phyloP scores from a whole-genome alignment of 2,329 filamentous ascomycete genomes.

The Arthrinium puccinioides region DNA sequence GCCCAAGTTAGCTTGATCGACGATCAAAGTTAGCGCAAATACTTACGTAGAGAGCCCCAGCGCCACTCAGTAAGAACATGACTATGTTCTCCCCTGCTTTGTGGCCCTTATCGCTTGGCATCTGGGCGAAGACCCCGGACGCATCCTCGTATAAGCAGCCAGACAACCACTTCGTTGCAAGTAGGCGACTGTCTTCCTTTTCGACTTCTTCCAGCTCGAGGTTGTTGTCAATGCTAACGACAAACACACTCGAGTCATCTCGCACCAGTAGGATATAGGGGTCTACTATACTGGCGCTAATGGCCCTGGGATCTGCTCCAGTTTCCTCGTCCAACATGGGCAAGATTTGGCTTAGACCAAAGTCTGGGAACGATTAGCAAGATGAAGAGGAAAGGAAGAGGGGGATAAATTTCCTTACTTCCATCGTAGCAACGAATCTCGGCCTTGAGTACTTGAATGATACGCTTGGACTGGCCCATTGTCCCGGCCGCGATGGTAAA shows the following conservation, averaged over 20 bases:
- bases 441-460: conserved; percentile 80
- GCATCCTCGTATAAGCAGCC: conserved; percentile 76
- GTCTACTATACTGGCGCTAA: conserved; percentile 78
- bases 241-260: conserved; percentile 73
- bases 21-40: neutral
- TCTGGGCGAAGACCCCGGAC: conserved; percentile 44
- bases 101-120: conserved; percentile 28
- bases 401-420: conserved; percentile 44
- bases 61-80: conserved; percentile 69
- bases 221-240: conserved; percentile 72
- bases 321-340: conserved; percentile 90
- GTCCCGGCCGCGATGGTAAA: conserved; percentile 80
- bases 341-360: conserved; percentile 84
- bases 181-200: conserved; percentile 48
- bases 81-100: conserved; percentile 46
- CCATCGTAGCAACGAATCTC: conserved; percentile 89
- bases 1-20: conserved; percentile 9
- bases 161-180: conserved; percentile 67
- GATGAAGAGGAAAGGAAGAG: neutral
- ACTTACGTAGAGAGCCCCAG: conserved; percentile 69
- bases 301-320: conserved; percentile 68
- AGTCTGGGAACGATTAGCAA: conserved; percentile 46
- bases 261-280: conserved; percentile 77
- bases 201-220: conserved; percentile 82
- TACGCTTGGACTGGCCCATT: conserved; percentile 70